Conservation (phyloP, 768 basidiomycete genomes). For the Pisolithus sp. region DNA sequence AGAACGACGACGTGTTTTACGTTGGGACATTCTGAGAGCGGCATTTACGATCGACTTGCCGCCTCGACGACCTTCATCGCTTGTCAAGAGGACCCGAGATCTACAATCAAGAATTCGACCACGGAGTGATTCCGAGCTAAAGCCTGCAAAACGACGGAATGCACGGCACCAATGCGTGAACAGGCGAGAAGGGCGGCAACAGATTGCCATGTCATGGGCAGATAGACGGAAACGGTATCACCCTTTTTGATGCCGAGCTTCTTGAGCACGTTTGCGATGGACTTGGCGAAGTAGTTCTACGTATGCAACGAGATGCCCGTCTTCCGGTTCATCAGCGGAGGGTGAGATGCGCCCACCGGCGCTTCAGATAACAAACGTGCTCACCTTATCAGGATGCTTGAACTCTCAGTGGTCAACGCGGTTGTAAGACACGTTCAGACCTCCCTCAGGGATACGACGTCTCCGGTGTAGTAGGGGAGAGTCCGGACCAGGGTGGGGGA, state of each 20-base stretch:
- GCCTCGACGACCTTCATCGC: constrained; percentile 90
- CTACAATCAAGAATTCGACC: constrained; percentile 89
- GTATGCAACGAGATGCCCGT: constrained; percentile 73
- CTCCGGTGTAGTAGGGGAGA: too few relatives aligned
- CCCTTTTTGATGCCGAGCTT: constrained; percentile 89
- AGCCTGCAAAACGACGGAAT: constrained; percentile 98
- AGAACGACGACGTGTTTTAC: constrained; percentile 92
- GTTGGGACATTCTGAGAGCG: constrained; percentile 74
- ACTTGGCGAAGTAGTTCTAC: constrained; percentile 83
- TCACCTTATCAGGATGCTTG: constrained; percentile 75
- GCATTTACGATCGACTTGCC: constrained; percentile 94
- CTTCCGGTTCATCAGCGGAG: constrained; percentile 78
- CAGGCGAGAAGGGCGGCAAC: constrained; percentile 97
- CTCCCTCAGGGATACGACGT: constrained; percentile 90
- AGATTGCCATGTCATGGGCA: constrained; percentile 96
- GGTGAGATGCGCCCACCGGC: background rate
- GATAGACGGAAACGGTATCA: constrained; percentile 88
- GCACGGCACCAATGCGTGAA: constrained; percentile 92
- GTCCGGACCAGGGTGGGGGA: too few relatives aligned
- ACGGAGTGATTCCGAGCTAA: constrained; percentile 89
- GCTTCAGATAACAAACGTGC: background rate
- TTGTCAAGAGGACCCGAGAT: constrained; percentile 88
- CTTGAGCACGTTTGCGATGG: constrained; percentile 88
- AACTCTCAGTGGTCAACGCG: constrained; percentile 97
- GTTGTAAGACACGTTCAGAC: constrained; percentile 90